These are phyloP conservation scores for Penicillium freii DNA, from an alignment of 2,329 filamentous ascomycete genomes.

Conservation along the genomic window DNA sequence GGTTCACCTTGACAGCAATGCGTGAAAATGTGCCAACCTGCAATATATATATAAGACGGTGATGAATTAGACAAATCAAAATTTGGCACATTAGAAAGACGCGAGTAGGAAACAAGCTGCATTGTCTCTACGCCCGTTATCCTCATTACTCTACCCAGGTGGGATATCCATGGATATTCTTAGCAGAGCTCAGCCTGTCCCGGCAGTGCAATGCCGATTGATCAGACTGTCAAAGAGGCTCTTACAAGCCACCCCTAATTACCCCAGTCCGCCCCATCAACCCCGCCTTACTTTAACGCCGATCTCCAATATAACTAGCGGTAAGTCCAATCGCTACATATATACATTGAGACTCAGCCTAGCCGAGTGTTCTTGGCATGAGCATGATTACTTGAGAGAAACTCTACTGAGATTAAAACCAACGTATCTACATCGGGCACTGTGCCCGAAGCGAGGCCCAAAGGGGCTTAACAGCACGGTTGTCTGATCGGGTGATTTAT, in stretches of 20 bases:
- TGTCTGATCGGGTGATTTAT: neutral
- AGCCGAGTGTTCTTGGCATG: neutral
- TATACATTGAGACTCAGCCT: neutral
- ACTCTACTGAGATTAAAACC: neutral
- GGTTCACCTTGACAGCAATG: neutral
- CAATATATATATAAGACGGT: neutral
- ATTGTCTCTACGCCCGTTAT: too few species aligned
- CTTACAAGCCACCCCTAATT: neutral
- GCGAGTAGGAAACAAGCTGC: neutral
- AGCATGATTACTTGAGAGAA: neutral
- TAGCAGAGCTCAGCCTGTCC: neutral
- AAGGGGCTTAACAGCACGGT: neutral
- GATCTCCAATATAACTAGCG: constrained; percentile 1
- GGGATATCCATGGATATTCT: neutral
- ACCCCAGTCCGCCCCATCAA: neutral
- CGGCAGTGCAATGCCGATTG: neutral
- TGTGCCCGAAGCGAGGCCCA: neutral
- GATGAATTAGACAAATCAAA: neutral
- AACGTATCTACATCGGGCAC: neutral
- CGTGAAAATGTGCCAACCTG: neutral
- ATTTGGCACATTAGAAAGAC: neutral
- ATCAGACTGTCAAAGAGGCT: neutral
- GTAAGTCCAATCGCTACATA: neutral
- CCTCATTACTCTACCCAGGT: too few species aligned
- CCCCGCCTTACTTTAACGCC: neutral